Conservation (phyloP, 2,329 filamentous ascomycete genomes). For the Colletotrichum sp. region DNA sequence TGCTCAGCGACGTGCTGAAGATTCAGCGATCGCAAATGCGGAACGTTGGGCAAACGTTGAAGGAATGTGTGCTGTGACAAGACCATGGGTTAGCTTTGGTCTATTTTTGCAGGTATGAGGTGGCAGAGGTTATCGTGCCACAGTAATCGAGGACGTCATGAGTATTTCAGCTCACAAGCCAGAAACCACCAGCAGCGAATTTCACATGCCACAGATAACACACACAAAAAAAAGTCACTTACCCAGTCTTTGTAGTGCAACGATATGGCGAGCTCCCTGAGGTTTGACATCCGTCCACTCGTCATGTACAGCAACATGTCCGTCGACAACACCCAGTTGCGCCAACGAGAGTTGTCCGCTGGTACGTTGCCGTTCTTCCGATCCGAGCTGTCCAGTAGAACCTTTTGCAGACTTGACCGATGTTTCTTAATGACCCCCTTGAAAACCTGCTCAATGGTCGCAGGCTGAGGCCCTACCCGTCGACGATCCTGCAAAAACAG, state of each 20-base stretch:
- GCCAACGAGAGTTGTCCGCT: constrained; percentile 56
- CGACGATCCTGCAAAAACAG: constrained; percentile 76
- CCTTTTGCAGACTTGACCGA: constrained; percentile 70
- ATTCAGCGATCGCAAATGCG: constrained; percentile 74
- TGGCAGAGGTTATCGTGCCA: not conserved
- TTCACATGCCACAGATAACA: constrained; percentile 3
- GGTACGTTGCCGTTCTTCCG: constrained; percentile 33
- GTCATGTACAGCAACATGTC: constrained; percentile 77
- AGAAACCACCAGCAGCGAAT: not conserved
- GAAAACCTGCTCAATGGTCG: constrained; percentile 75
- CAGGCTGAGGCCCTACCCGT: constrained; percentile 52
- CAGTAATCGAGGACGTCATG: not conserved
- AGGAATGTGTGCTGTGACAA: constrained; percentile 74
- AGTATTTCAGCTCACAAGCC: not conserved
- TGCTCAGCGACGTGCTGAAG: constrained; percentile 72
- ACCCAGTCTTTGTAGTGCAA: constrained; percentile 83
- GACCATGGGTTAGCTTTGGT: constrained; percentile 18
- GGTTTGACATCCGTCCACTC: constrained; percentile 74
- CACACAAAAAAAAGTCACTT: constrained; percentile 36
- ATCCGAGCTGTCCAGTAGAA: constrained; percentile 75
- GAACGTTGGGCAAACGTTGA: constrained; percentile 73
- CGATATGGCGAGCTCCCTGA: constrained; percentile 75
- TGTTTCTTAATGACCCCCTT: constrained; percentile 74
- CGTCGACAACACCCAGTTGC: constrained; percentile 73
- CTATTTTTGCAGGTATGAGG: not conserved